Conservation (phyloP, 495 filamentous ascomycete genomes). For the Astrocystis sublimbata region DNA sequence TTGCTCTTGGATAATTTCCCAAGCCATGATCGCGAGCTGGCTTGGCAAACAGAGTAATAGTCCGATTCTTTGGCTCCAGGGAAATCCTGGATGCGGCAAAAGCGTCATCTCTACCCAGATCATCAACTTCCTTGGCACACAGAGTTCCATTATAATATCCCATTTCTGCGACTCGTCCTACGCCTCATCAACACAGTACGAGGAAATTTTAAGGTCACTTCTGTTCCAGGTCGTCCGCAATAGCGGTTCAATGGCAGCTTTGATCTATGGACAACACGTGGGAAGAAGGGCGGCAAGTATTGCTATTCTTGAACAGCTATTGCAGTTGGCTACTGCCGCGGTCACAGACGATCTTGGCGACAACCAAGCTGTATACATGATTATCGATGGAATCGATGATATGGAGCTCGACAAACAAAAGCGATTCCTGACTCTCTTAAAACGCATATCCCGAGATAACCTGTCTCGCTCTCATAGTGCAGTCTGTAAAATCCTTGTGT, state of each 20-base stretch:
- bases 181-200: constrained; percentile 31
- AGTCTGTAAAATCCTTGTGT: background rate
- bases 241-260: constrained; percentile 27
- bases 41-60: constrained; percentile 12
- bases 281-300: constrained; percentile 19
- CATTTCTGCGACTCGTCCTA: constrained; percentile 36
- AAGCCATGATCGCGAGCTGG: constrained; percentile 29
- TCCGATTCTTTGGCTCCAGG: constrained; percentile 30
- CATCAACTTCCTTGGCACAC: constrained; percentile 21
- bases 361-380: constrained; percentile 17
- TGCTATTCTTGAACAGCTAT: constrained; percentile 25
- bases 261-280: constrained; percentile 28
- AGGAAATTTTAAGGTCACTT: constrained; percentile 32
- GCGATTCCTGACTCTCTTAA: constrained; percentile 24
- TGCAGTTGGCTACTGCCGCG: constrained; percentile 12
- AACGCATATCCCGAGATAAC: constrained; percentile 18
- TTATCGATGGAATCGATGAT: constrained; percentile 38
- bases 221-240: constrained; percentile 30
- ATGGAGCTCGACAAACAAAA: constrained; percentile 29
- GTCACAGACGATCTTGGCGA: constrained; percentile 16
- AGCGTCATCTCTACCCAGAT: constrained; percentile 32
- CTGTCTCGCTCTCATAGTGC: background rate
- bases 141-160: constrained; percentile 19
- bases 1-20: constrained; percentile 32
- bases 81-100: constrained; percentile 35